Evolutionary conservation across 1,284 basidiomycete genomes (phyloP).

Genomic region (Cryptococcus maquisensis): DNA sequence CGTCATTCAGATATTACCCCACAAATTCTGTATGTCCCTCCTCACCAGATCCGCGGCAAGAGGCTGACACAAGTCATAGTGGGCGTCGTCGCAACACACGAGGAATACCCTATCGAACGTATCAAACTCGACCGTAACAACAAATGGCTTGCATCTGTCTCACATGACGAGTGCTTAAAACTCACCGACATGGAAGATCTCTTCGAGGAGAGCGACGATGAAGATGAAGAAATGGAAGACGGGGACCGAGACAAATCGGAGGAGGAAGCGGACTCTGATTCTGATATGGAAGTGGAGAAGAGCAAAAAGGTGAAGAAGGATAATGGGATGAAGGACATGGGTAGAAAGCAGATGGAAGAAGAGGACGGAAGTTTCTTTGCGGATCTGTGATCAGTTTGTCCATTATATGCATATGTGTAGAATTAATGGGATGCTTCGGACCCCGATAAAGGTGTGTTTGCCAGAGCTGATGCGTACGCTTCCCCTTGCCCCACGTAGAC

Average conservation of each 20-base stretch:
- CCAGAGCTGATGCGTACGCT: constrained; percentile 29
- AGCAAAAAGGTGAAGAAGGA: constrained; percentile 55
- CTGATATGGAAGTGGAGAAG: constrained; percentile 43
- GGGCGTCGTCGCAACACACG: constrained; percentile 85
- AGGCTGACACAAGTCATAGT: constrained; percentile 44
- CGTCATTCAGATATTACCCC: constrained; percentile 83
- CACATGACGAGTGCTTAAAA: constrained; percentile 80
- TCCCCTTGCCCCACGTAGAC: constrained; percentile 38
- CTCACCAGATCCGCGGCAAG: not conserved
- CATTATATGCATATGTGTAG: too few relatives aligned
- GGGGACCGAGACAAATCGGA: constrained; percentile 4
- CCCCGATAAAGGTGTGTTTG: constrained; percentile 1
- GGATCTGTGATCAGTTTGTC: constrained; percentile 11
- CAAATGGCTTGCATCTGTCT: constrained; percentile 87
- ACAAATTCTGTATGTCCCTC: constrained; percentile 59
- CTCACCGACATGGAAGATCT: constrained; percentile 72
- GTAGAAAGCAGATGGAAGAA: constrained; percentile 5
- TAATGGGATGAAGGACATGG: constrained; percentile 21
- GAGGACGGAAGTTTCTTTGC: constrained; percentile 21
- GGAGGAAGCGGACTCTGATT: constrained; percentile 40
- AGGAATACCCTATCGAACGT: constrained; percentile 83
- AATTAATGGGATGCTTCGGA: too few relatives aligned
- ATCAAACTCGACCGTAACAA: constrained; percentile 61
- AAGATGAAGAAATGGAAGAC: constrained; percentile 49
- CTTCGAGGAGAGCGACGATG: constrained; percentile 56